These are phyloP conservation scores for Pichia cactophila DNA, from an alignment of 1,139 yeast genomes.

Conservation along the genomic window DNA sequence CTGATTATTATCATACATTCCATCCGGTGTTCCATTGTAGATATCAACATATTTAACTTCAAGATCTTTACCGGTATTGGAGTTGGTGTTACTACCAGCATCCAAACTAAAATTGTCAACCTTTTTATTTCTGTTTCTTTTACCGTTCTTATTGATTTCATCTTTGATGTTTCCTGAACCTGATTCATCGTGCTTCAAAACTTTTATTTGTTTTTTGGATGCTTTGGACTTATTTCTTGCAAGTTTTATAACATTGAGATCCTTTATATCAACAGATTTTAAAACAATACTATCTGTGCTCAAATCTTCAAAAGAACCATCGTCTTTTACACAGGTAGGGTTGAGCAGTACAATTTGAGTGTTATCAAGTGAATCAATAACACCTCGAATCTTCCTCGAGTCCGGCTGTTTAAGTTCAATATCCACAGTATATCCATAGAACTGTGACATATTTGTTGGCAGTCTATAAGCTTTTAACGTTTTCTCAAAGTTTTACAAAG, in stretches of 20 bases:
- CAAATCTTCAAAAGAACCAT: conserved; percentile 8
- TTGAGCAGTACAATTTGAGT: conserved; percentile 32
- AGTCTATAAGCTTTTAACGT: background rate
- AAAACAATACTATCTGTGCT: conserved; percentile 23
- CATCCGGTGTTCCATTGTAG: conserved; percentile 5
- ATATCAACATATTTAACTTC: conserved; percentile 9
- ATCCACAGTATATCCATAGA: conserved; percentile 49
- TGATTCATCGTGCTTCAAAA: conserved; percentile 2
- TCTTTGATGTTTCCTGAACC: background rate
- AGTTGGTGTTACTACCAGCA: background rate
- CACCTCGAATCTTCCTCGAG: conserved; percentile 39
- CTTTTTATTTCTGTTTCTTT: background rate
- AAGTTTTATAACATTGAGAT: conserved; percentile 42
- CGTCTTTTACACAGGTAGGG: conserved; percentile 1
- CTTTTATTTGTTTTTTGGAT: conserved; percentile 8
- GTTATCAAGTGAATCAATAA: conserved; percentile 38
- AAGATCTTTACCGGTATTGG: conserved; percentile 1
- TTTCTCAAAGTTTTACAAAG: too few relatives aligned
- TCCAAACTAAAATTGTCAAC: background rate
- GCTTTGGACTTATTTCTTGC: conserved; percentile 32
- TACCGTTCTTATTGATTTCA: conserved; percentile 1
- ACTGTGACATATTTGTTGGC: conserved; percentile 33
- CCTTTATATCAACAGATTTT: conserved; percentile 34
- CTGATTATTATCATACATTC: background rate
- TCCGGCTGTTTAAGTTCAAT: conserved; percentile 36